Base-by-base conservation (phyloP, 129 eudicot genomes). In the Lonicera japonica region DNA sequence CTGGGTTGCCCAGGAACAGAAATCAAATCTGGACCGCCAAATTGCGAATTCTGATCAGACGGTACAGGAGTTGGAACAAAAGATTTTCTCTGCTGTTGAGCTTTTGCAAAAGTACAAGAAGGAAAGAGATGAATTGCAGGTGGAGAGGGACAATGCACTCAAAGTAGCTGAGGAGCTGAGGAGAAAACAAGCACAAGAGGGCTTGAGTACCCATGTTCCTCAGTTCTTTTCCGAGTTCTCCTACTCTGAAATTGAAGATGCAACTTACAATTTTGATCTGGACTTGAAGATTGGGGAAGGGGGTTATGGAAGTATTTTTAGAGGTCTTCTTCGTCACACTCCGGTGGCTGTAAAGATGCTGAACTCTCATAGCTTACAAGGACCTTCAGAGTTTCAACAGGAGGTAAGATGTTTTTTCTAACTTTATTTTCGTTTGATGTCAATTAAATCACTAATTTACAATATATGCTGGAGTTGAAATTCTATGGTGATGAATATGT, bases 251-350 rank as follows among this genome's bases (percentile, higher is more conserved):
- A 65, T 86, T 63, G 73, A 73, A 79, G 84, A 80, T 22, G 92
- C 97, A 54, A 90, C 97, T 48, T 21, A 16, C 25, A 72, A 74
- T 56, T 90, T 90, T 60, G 84, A 84, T 73, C 67, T 55, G 18
- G 63, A 74, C 22, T 68, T 76, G 69, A 90, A 83, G 82, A 90
- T 90, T 54, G 97, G 97, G 25, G 95, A 90, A 81, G 97, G 97
- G 56, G 89, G 95, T 64, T 90, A 83, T 74, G 97, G 95, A 74
- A 80, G 82, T 64, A 86, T 86, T 11, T 90, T 67, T 61, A 80
- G 72, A 70, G 89, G 89, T 34, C 51, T 76, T 34, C 76, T 86
- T 71, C 84, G 92, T 50, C 88, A 79, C 61, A 83, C 95, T 64
- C 79, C 80, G 69, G 95, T 90, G 48, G 97, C 97, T 50, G 77